Percentiles rank a stretch among this genome's conserved stretches.
Conservation (phyloP, 2,329 filamentous ascomycete genomes). For the Botrytis fabae region DNA sequence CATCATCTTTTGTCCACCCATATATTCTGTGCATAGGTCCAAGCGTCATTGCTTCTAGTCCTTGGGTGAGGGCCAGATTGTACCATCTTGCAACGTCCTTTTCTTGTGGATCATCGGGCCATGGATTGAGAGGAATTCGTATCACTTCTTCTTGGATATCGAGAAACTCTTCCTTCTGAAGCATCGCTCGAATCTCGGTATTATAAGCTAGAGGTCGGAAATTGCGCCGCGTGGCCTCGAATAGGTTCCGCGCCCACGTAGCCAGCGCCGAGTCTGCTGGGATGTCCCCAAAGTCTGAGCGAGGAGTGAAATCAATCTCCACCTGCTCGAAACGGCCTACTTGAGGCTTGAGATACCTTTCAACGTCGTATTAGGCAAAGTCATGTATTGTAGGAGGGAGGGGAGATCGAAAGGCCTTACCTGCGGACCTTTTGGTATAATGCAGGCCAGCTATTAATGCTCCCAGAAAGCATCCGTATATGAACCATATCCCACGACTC, state of each 20-base stretch:
- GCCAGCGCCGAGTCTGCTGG: conserved; percentile 57
- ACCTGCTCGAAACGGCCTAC: conserved; percentile 80
- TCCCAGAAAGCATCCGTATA: conserved; percentile 75
- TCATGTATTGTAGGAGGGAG: not conserved
- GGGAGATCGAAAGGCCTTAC: conserved; percentile 46
- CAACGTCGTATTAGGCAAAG: conserved; percentile 30
- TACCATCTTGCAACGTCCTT: conserved; percentile 79
- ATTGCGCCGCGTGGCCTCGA: conserved; percentile 65
- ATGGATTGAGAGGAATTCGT: conserved; percentile 71
- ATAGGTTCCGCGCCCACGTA: conserved; percentile 69
- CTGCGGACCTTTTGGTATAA: conserved; percentile 70
- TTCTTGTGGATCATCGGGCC: conserved; percentile 63
- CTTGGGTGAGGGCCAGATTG: conserved; percentile 73
- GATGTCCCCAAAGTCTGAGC: conserved; percentile 66
- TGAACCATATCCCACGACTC: conserved; percentile 70
- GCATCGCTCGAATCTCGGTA: conserved; percentile 56
- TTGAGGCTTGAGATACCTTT: conserved; percentile 69
- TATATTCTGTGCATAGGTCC: conserved; percentile 69
- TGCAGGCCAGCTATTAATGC: conserved; percentile 72
- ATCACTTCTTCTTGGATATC: conserved; percentile 73
- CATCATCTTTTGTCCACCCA: conserved; percentile 60
- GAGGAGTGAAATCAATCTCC: conserved; percentile 81
- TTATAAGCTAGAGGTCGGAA: conserved; percentile 68
- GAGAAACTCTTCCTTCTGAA: conserved; percentile 73
- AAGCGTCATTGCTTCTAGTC: conserved; percentile 71